Conservation (phyloP, 495 filamentous ascomycete genomes). For the Tetracladium marchalianum region DNA sequence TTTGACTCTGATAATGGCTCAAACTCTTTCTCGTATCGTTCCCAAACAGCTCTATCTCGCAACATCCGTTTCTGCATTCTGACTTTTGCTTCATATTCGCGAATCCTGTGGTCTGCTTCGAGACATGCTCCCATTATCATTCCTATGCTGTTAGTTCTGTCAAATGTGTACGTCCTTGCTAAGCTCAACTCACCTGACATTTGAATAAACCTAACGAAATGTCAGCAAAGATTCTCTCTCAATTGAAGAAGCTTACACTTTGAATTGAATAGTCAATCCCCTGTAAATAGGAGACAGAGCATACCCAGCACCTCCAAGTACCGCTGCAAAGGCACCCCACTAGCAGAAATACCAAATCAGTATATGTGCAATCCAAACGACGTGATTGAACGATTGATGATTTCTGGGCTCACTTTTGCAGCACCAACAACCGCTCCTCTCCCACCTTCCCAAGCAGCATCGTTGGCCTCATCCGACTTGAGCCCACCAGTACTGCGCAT, state of each 20-base stretch:
- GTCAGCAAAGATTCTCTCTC: conserved; percentile 1
- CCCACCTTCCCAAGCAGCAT: conserved; percentile 51
- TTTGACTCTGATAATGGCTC: conserved; percentile 9
- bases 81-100: conserved; percentile 52
- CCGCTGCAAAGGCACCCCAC: conserved; percentile 52
- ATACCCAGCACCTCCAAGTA: conserved; percentile 47
- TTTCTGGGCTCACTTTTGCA: conserved; percentile 34
- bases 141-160: conserved; percentile 2
- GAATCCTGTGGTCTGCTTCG: conserved; percentile 68
- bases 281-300: conserved; percentile 64
- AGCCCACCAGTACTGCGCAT: conserved; percentile 16
- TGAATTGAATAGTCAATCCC: conserved; percentile 79
- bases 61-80: conserved; percentile 54
- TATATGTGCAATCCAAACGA: background rate
- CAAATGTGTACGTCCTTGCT: too few relatives aligned
- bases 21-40: conserved; percentile 34
- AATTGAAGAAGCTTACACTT: conserved; percentile 47
- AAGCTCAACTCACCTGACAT: conserved; percentile 45
- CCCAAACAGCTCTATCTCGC: conserved; percentile 53
- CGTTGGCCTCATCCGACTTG: conserved; percentile 46
- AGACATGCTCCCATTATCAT: conserved; percentile 83
- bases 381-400: background rate
- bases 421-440: conserved; percentile 52
- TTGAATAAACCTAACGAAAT: conserved; percentile 55
- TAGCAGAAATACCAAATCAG: conserved; percentile 20